Evolutionary conservation across 768 basidiomycete species (phyloP).

Genomic region (Daedaleopsis nitida): DNA sequence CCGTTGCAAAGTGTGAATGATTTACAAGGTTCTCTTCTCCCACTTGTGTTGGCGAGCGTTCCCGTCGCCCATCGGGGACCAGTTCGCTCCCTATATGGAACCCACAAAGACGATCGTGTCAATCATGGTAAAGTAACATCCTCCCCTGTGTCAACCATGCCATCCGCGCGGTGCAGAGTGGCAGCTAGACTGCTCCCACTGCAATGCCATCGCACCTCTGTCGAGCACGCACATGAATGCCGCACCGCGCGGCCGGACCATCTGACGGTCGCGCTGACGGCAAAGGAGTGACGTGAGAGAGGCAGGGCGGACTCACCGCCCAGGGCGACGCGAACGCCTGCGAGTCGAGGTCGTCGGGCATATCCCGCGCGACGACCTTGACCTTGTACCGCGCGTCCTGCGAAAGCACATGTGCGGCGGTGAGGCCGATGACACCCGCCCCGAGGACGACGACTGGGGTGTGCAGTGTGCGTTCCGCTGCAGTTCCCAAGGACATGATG

Average conservation of each 20-base stretch:
- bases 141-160: not conserved
- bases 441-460: constrained; percentile 40
- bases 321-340: constrained; percentile 54
- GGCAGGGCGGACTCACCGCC: constrained; percentile 37
- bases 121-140: not conserved
- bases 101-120: not conserved
- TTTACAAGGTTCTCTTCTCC: constrained; percentile 45
- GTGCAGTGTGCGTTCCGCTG: not conserved
- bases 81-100: constrained; percentile 44
- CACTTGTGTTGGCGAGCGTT: constrained; percentile 38
- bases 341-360: constrained; percentile 42
- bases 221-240: not conserved
- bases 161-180: not conserved
- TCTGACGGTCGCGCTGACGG: not conserved
- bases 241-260: constrained; percentile 37
- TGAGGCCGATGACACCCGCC: constrained; percentile 48
- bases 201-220: not conserved
- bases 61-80: constrained; percentile 41
- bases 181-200: not conserved
- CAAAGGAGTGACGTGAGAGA: not conserved
- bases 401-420: constrained; percentile 40
- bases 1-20: not conserved
- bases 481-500: not conserved
- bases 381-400: constrained; percentile 31
- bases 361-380: constrained; percentile 40